Conservation (phyloP, 2,329 filamentous ascomycete genomes). For the Dothiorella sarmentorum region DNA sequence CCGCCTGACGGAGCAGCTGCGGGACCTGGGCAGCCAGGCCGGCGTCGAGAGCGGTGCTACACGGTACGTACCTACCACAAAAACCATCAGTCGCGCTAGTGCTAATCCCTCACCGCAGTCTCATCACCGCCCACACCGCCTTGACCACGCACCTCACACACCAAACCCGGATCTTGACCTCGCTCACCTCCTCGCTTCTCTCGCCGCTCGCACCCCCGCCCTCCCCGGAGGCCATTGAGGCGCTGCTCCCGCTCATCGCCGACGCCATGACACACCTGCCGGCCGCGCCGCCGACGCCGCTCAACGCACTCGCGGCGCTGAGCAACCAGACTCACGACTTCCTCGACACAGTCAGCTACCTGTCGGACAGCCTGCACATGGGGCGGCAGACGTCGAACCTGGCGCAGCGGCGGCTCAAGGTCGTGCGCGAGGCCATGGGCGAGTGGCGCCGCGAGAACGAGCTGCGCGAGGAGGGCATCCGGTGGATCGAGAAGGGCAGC, state of each 20-base stretch:
- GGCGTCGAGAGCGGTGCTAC: constrained; percentile 69
- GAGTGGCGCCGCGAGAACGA: constrained; percentile 84
- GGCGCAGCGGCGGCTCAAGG: constrained; percentile 74
- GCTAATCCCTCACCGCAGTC: constrained; percentile 42
- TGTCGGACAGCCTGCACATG: constrained; percentile 93
- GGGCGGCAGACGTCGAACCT: constrained; percentile 81
- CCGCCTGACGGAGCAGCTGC: constrained; percentile 65
- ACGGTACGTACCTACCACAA: constrained; percentile 49
- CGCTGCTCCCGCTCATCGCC: constrained; percentile 65
- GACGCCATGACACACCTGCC: constrained; percentile 66
- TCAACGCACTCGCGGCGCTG: constrained; percentile 65
- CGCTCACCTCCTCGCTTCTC: constrained; percentile 67
- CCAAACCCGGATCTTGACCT: constrained; percentile 72
- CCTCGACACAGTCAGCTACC: constrained; percentile 74
- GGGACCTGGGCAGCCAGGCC: constrained; percentile 69
- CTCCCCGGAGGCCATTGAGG: constrained; percentile 63
- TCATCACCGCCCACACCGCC: constrained; percentile 72
- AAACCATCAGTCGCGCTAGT: background rate
- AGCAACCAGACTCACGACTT: constrained; percentile 66
- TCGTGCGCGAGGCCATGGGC: constrained; percentile 77
- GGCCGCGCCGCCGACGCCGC: constrained; percentile 59
- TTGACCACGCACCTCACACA: constrained; percentile 71
- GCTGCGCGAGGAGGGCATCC: constrained; percentile 73
- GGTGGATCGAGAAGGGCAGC: constrained; percentile 76
- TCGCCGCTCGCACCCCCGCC: constrained; percentile 64